Conservation (phyloP, 1,139 yeast genomes). For the Yamadazyma diddensiae region DNA sequence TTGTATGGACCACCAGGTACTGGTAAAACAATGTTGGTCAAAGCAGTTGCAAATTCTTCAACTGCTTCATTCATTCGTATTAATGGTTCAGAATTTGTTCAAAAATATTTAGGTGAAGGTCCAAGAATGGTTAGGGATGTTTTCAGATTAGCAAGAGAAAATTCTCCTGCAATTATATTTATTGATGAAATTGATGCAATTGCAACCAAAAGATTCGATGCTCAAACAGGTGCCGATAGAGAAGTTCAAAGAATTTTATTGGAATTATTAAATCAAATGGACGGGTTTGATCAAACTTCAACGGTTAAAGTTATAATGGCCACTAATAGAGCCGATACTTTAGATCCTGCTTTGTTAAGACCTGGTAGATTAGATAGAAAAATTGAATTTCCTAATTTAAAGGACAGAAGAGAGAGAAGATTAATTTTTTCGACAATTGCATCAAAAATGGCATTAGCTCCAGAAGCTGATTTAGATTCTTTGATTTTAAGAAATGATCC, state of each 20-base stretch:
- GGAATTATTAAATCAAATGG: conserved; percentile 97
- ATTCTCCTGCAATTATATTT: conserved; percentile 93
- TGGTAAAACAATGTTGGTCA: conserved; percentile 98
- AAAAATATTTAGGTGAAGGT: conserved; percentile 97
- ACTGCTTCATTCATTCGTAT: conserved; percentile 96
- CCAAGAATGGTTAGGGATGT: conserved; percentile 99
- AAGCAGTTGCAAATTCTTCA: conserved; percentile 96
- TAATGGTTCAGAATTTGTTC: conserved; percentile 97
- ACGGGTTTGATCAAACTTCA: conserved; percentile 94
- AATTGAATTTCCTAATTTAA: conserved; percentile 92
- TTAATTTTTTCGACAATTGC: conserved; percentile 95
- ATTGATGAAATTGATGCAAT: conserved; percentile 99
- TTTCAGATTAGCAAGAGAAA: conserved; percentile 93
- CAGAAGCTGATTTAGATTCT: conserved; percentile 95
- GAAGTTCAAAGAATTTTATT: conserved; percentile 97
- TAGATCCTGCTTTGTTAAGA: conserved; percentile 95
- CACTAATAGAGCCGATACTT: conserved; percentile 95
- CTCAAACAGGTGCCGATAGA: conserved; percentile 99
- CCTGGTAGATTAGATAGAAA: conserved; percentile 99
- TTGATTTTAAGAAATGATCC: conserved; percentile 95
- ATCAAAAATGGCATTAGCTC: conserved; percentile 96
- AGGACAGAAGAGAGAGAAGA: conserved; percentile 97
- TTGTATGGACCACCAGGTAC: conserved; percentile 99
- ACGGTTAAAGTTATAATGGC: conserved; percentile 99
- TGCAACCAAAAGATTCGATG: conserved; percentile 98